Evolutionary conservation across 2,329 filamentous ascomycete genomes (phyloP), one percentile per base, ranked within the genome.

Genomic region (Dothiorella sarmentorum): DNA sequence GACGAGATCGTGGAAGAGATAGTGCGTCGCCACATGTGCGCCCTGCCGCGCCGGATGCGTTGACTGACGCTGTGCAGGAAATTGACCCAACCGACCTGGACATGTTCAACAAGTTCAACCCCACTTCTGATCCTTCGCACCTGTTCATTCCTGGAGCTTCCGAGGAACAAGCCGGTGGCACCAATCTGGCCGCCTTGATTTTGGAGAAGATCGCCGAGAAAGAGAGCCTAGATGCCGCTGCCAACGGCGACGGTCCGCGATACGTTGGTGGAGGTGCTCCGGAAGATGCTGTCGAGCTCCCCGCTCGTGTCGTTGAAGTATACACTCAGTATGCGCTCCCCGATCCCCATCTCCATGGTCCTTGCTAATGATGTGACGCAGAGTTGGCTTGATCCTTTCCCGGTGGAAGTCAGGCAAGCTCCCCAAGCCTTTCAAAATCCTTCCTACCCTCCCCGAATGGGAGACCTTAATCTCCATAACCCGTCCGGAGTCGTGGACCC

Each of bases 381-480:
- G 87, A 77, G 87, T 96, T 66, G 93, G 92, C 61, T 80, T 92
- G 64, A 88, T 97, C 61, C 82, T 99, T 60, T 91, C 90, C 24
- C 85, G 93, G 63, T 97, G 96, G 79, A 96, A 96, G 76, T 93
- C 89, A 13, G 94, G 94, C n/a, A 93, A 93, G 64, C 82, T 99
- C 29, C 94, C 94, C 18, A 99, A 99, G 75, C 93, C 93, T 0
- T 96, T 99, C 82, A 97, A 97, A 76, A 91, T 97, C 63, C 82
- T 99, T 7, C 94, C 94, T 2, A 92, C 91, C 0, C 85, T 97
- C 13, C 91, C 91, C 7, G 85, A 94, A 67, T 97, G 92, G 91
- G 90, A 94, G 70, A 89, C 91, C 18, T 89, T 96, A 35, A 84
- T 96, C 65, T 81, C 86, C 63, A 84, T 96, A 58, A 96, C 91